Evolutionary conservation across 352 stramenopile species (phyloP).

Genomic region (Pythium angustatum): DNA sequence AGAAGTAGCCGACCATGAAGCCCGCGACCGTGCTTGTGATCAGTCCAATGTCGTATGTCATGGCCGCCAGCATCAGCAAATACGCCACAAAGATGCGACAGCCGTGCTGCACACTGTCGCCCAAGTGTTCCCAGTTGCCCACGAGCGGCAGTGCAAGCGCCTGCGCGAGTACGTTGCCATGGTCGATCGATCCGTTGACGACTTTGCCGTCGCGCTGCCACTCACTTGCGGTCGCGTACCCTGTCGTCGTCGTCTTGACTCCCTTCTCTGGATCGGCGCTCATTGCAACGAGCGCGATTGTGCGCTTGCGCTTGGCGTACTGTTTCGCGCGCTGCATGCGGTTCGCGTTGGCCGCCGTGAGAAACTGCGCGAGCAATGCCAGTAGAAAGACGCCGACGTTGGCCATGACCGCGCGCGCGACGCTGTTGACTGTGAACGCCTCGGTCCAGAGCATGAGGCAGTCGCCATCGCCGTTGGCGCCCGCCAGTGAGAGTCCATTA

Average conservation of each 20-base stretch:
- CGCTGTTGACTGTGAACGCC: slow-evolving; percentile 55
- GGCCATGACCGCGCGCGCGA: slow-evolving; percentile 37
- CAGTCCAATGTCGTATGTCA: slow-evolving; percentile 77
- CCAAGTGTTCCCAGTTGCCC: slow-evolving; percentile 53
- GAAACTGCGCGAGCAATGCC: slow-evolving; percentile 57
- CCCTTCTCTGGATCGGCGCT: slow-evolving; percentile 14
- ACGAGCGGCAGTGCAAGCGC: slow-evolving; percentile 33
- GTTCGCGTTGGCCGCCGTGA: slow-evolving; percentile 45
- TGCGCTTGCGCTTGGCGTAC: slow-evolving; percentile 24
- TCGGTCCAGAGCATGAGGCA: slow-evolving; percentile 70
- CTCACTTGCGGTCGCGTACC: slow-evolving; percentile 7
- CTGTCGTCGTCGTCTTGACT: background rate
- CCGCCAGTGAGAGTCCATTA: slow-evolving; percentile 51
- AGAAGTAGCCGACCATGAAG: slow-evolving; percentile 64
- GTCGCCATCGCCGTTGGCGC: slow-evolving; percentile 45
- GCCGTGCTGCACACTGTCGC: slow-evolving; percentile 62
- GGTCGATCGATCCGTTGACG: background rate
- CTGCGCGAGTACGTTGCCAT: background rate
- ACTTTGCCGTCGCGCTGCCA: slow-evolving; percentile 9
- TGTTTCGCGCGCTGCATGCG: slow-evolving; percentile 51
- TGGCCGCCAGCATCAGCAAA: slow-evolving; percentile 76
- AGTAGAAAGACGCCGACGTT: slow-evolving; percentile 55
- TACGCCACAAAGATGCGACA: slow-evolving; percentile 73
- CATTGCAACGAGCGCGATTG: background rate
- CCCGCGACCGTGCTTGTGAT: slow-evolving; percentile 63